Evolutionary conservation across 2,329 filamentous ascomycete species (phyloP).

Genomic region (Calonectria leucothoes): DNA sequence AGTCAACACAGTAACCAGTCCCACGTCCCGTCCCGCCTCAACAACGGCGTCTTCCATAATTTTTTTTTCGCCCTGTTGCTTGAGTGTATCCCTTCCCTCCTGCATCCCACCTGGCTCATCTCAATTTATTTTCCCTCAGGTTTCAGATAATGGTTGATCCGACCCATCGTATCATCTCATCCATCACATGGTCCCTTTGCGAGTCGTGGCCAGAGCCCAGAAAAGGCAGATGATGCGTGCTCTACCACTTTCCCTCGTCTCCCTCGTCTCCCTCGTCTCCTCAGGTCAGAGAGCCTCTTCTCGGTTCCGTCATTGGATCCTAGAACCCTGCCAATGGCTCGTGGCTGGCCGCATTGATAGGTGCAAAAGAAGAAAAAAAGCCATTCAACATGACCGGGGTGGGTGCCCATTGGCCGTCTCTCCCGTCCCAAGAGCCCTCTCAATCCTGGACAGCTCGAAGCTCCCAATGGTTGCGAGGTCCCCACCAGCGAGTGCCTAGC

Average conservation of each 20-base stretch:
- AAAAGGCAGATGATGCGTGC: background rate
- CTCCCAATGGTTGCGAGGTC: background rate
- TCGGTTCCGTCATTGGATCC: constrained; percentile 28
- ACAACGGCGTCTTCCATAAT: background rate
- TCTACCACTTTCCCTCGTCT: background rate
- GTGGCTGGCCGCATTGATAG: constrained; percentile 31
- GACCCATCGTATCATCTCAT: constrained; percentile 21
- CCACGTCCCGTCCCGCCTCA: constrained; percentile 5
- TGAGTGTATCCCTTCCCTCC: background rate
- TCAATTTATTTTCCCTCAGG: background rate
- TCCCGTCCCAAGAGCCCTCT: background rate
- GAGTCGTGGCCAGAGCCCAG: background rate
- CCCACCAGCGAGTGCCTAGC: background rate
- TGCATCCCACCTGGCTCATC: background rate
- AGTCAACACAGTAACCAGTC: constrained; percentile 7
- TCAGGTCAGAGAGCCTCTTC: constrained; percentile 16
- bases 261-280: constrained; percentile 7
- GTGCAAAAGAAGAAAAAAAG: constrained; percentile 18
- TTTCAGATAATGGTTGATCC: background rate
- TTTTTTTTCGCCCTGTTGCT: background rate
- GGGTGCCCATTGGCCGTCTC: constrained; percentile 1
- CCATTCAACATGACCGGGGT: background rate
- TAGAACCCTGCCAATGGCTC: constrained; percentile 21
- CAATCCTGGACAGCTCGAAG: background rate
- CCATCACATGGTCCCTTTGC: background rate